These are phyloP conservation scores for Triticum aestivum DNA, from an alignment of 176 grass and related monocot species.

Conservation along the genomic window DNA sequence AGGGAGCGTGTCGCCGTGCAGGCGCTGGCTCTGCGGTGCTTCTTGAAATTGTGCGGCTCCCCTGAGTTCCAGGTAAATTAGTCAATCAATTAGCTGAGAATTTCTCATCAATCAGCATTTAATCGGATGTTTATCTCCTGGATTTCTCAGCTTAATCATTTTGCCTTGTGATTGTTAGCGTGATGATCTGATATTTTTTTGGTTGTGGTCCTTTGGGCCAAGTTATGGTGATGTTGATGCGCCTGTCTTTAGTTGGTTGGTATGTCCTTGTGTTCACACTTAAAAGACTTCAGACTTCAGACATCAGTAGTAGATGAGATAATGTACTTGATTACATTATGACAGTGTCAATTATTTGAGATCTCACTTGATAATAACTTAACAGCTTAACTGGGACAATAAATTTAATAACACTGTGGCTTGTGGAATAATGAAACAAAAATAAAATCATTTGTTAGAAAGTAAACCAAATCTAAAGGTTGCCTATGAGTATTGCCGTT, in stretches of 20 bases:
- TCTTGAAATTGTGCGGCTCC: constrained; percentile 44
- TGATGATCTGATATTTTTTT: constrained; percentile 44
- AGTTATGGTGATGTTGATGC: constrained; percentile 37
- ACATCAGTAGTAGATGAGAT: background rate
- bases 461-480: background rate
- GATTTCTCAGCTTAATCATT: background rate
- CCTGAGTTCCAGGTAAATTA: constrained; percentile 95
- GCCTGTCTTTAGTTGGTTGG: constrained; percentile 34
- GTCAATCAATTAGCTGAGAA: constrained; percentile 17
- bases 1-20: constrained; percentile 66
- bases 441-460: background rate
- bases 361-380: constrained; percentile 7
- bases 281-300: constrained; percentile 28
- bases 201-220: background rate
- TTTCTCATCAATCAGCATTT: constrained; percentile 10
- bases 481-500: background rate
- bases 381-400: background rate
- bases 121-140: background rate
- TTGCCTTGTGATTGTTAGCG: background rate
- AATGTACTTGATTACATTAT: background rate
- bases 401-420: background rate
- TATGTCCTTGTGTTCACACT: constrained; percentile 22
- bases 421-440: background rate
- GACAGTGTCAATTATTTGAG: constrained; percentile 21
- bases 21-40: constrained; percentile 56